phyloP scores from a whole-genome alignment of 306 rosid genomes.

The Malus orientalis region DNA sequence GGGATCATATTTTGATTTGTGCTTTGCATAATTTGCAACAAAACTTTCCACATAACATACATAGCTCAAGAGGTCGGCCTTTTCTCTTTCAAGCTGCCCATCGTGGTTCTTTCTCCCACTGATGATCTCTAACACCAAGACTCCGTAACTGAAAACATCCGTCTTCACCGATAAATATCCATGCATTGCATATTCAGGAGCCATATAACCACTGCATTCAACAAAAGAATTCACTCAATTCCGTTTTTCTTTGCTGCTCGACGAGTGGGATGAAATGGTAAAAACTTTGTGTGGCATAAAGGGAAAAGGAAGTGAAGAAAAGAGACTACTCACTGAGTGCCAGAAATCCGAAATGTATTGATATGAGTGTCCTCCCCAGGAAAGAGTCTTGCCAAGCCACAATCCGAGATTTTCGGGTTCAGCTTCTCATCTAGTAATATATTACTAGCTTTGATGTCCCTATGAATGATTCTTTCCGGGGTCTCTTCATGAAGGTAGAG shows the following conservation, averaged over 20 bases:
- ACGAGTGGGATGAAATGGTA: background rate
- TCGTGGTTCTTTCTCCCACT: slow-evolving; percentile 77
- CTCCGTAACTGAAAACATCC: slow-evolving; percentile 81
- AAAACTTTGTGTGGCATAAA: background rate
- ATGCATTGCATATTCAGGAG: slow-evolving; percentile 83
- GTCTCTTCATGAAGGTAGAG: slow-evolving; percentile 84
- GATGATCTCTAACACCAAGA: slow-evolving; percentile 70
- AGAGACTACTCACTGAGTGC: slow-evolving; percentile 76
- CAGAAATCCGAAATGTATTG: slow-evolving; percentile 74
- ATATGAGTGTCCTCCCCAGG: slow-evolving; percentile 89
- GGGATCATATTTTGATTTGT: background rate
- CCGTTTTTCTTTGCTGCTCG: background rate
- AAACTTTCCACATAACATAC: slow-evolving; percentile 35
- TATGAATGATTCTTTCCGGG: slow-evolving; percentile 75
- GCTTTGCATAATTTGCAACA: background rate
- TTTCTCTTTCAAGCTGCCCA: slow-evolving; percentile 34
- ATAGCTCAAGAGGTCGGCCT: slow-evolving; percentile 65
- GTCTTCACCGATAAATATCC: slow-evolving; percentile 85
- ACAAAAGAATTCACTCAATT: slow-evolving; percentile 1
- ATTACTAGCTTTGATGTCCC: slow-evolving; percentile 91
- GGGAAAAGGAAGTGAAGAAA: background rate
- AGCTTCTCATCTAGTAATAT: slow-evolving; percentile 67
- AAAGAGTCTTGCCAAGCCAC: slow-evolving; percentile 85
- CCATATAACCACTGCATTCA: slow-evolving; percentile 76
- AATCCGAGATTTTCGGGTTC: slow-evolving; percentile 80